A percentile compares a stretch with the other conserved stretches of the same genome.
phyloP scores from a whole-genome alignment of 345 rosid species.

The Combretum micranthum region DNA sequence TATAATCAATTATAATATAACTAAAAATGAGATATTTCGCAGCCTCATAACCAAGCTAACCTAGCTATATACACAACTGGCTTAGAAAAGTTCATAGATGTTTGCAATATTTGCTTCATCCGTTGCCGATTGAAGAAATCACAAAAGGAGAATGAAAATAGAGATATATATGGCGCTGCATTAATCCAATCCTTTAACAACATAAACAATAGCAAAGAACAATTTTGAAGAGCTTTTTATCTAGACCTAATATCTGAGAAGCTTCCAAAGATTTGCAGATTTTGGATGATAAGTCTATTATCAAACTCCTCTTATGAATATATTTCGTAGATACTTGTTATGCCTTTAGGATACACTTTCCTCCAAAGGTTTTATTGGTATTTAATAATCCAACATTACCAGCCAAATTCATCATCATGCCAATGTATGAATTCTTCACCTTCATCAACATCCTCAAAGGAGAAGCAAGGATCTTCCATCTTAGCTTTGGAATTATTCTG shows the following conservation, averaged over 20 bases:
- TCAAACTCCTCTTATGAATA: background rate
- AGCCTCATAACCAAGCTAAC: no score
- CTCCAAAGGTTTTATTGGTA: background rate
- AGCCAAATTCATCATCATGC: conserved; percentile 1
- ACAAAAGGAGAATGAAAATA: no score
- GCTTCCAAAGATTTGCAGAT: background rate
- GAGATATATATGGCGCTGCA: no score
- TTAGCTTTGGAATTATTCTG: conserved; percentile 10
- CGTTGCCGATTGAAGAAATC: no score
- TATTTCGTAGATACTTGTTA: background rate
- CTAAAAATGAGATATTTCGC: no score
- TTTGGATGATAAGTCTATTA: background rate
- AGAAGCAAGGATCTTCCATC: background rate
- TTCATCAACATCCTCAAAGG: background rate
- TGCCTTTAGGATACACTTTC: background rate
- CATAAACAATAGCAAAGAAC: no score
- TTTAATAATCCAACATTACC: background rate
- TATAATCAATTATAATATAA: no score
- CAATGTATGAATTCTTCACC: background rate
- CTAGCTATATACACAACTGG: no score
- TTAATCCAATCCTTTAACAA: no score
- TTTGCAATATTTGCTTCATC: no score
- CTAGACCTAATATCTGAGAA: background rate
- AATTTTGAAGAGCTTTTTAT: no score
- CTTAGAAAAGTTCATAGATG: no score